These are phyloP conservation scores for Eimeria acervulina DNA, from an alignment of 169 alveolate genomes.

Conservation along the genomic window DNA sequence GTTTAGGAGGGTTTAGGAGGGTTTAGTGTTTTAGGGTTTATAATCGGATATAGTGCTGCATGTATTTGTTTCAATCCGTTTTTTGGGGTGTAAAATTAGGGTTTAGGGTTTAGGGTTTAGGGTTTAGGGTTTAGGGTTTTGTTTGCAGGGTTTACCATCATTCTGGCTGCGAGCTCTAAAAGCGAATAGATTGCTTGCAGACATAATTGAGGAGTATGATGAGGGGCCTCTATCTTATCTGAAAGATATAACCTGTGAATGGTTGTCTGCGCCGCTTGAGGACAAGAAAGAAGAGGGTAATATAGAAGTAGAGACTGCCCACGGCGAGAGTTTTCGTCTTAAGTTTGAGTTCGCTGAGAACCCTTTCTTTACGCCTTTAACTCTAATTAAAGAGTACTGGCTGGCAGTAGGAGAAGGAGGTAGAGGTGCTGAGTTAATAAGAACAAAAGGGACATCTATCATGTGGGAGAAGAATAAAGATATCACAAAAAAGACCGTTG, in stretches of 20 bases:
- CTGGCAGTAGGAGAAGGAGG: slow-evolving; percentile 78
- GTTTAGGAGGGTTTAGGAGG: slow-evolving; percentile 1
- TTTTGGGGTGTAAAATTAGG: too few relatives aligned
- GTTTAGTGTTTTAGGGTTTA: too few relatives aligned
- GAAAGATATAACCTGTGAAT: slow-evolving; percentile 83
- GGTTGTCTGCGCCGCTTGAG: too few relatives aligned
- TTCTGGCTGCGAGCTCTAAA: slow-evolving; percentile 86
- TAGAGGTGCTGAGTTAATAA: slow-evolving; percentile 54
- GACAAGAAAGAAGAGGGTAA: background rate
- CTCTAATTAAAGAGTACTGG: slow-evolving; percentile 80
- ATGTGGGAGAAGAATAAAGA: slow-evolving; percentile 81
- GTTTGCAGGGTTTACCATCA: slow-evolving; percentile 80
- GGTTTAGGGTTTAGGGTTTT: background rate
- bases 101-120: background rate
- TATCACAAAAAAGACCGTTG: slow-evolving; percentile 77
- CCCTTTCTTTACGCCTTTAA: slow-evolving; percentile 84
- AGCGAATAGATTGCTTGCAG: slow-evolving; percentile 82
- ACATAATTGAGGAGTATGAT: slow-evolving; percentile 86
- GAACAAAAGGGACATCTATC: slow-evolving; percentile 71
- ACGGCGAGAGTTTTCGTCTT: slow-evolving; percentile 85
- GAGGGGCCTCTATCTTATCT: slow-evolving; percentile 82
- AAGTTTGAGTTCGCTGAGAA: slow-evolving; percentile 84
- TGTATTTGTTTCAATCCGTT: too few relatives aligned
- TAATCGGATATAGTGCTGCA: too few relatives aligned
- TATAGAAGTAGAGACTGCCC: background rate